These are phyloP conservation scores for Entomortierella beljakovae DNA, from an alignment of 192 early-diverging fungal species.

Conservation along the genomic window DNA sequence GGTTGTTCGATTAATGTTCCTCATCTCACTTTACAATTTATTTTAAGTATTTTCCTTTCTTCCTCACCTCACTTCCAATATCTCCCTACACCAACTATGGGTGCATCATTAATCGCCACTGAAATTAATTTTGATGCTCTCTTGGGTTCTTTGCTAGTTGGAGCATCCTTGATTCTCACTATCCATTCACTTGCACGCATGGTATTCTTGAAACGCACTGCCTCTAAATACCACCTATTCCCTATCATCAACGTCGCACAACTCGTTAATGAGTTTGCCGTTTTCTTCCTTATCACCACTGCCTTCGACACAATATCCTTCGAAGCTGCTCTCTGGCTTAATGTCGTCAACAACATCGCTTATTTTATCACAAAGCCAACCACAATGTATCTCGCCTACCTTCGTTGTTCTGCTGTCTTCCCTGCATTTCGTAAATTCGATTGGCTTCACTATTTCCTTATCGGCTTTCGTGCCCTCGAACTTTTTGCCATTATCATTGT, in stretches of 20 bases:
- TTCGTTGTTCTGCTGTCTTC: conserved; percentile 47
- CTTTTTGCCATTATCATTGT: conserved; percentile 47
- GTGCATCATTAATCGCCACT: conserved; percentile 47
- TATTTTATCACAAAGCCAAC: conserved; percentile 55
- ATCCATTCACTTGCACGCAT: conserved; percentile 48
- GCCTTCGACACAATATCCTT: conserved; percentile 27
- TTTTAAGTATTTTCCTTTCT: not conserved
- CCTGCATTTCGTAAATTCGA: conserved; percentile 26
- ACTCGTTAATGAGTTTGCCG: conserved; percentile 43
- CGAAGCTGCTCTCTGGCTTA: conserved; percentile 42
- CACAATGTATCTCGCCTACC: conserved; percentile 55
- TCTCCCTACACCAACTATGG: conserved; percentile 5
- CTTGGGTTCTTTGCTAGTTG: conserved; percentile 51
- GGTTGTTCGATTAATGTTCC: not conserved
- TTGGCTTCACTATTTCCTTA: conserved; percentile 45
- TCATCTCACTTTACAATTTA: not conserved
- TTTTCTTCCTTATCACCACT: conserved; percentile 51
- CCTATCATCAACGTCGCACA: conserved; percentile 54
- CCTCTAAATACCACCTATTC: conserved; percentile 53
- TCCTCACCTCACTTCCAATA: not conserved
- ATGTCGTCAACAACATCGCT: conserved; percentile 51
- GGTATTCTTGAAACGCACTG: conserved; percentile 40
- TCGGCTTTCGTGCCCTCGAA: conserved; percentile 47
- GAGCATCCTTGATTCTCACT: conserved; percentile 46
- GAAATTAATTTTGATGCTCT: conserved; percentile 25